phyloP scores from a whole-genome alignment of 306 rosid species.

The Chamaecrista fasciculata region DNA sequence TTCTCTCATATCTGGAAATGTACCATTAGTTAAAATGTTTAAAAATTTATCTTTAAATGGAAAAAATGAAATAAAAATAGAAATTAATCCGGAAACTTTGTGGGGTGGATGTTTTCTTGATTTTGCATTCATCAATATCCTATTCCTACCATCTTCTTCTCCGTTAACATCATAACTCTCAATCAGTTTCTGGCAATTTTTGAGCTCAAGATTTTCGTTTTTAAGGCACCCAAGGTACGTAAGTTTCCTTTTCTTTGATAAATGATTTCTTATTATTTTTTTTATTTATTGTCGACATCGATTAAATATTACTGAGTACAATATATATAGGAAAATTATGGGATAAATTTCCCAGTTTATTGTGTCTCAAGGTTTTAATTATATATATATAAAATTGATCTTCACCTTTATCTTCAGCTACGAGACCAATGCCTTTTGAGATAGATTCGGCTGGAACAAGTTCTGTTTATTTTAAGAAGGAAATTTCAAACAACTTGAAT shows the following conservation, averaged over 20 bases:
- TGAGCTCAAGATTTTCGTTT: slow-evolving; percentile 18
- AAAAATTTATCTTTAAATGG: background rate
- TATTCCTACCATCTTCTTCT: slow-evolving; percentile 7
- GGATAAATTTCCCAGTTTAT: slow-evolving; percentile 3
- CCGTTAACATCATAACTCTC: background rate
- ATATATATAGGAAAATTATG: background rate
- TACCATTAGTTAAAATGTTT: too few species aligned
- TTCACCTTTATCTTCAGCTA: background rate
- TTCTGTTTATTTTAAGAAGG: background rate
- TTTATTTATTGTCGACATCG: background rate
- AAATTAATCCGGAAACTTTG: background rate
- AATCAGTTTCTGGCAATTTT: slow-evolving; percentile 1
- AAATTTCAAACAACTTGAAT: background rate
- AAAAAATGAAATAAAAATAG: background rate
- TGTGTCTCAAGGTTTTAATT: background rate
- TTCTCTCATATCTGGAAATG: too few species aligned
- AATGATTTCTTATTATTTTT: background rate
- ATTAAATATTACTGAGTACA: slow-evolving; percentile 9
- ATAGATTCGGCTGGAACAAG: background rate
- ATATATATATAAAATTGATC: too few species aligned
- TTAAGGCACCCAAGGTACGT: slow-evolving; percentile 30
- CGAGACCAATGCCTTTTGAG: slow-evolving; percentile 7
- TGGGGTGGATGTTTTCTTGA: background rate
- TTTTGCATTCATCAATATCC: background rate
- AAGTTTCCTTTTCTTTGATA: background rate